Conservation (phyloP, 306 rosid genomes). For the Castanea sativa region DNA sequence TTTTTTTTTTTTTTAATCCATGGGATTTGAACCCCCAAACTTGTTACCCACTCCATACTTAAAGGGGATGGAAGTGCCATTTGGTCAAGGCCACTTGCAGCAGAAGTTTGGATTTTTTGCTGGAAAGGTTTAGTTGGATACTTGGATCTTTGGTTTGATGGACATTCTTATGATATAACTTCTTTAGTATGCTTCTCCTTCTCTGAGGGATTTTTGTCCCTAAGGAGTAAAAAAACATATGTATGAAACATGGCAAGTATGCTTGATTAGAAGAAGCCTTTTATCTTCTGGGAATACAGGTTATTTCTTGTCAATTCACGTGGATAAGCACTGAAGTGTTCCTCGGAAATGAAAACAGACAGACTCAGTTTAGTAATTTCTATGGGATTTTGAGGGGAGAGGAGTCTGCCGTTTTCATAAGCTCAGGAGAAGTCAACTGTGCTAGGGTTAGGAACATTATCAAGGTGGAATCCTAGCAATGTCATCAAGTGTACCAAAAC, state of each 20-base stretch:
- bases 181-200: background rate
- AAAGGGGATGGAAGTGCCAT: too few species aligned
- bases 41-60: too few species aligned
- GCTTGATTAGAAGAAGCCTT: background rate
- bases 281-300: background rate
- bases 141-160: background rate
- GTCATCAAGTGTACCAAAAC: background rate
- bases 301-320: background rate
- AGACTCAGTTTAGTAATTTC: background rate
- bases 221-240: background rate
- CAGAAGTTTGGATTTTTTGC: background rate
- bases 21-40: too few species aligned
- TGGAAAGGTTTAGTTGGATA: background rate
- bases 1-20: too few species aligned
- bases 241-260: background rate
- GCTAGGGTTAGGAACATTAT: background rate
- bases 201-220: background rate
- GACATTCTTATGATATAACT: background rate
- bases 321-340: background rate
- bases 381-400: background rate
- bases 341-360: background rate
- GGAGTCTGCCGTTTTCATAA: background rate
- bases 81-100: too few species aligned
- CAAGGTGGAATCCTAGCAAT: background rate
- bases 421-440: background rate